Conservation (phyloP, 345 rosid genomes). For the Gossypium herbaceum region DNA sequence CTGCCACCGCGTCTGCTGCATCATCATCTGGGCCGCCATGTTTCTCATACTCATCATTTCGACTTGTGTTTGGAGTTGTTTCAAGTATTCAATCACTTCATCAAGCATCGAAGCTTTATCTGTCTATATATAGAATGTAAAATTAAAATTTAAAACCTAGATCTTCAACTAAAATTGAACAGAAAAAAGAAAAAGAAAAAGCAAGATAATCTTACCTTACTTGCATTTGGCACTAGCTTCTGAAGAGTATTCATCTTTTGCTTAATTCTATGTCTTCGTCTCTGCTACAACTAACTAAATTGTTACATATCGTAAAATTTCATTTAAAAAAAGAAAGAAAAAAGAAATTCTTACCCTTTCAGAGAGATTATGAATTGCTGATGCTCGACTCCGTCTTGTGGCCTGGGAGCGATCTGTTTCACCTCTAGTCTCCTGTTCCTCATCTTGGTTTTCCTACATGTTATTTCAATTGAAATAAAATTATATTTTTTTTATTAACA, state of each 20-base stretch:
- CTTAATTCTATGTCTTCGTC: constrained; percentile 89
- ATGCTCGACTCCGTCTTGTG: constrained; percentile 82
- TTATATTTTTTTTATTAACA: no score
- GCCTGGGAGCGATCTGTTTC: constrained; percentile 35
- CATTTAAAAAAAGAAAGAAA: no score
- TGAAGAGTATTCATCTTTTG: constrained; percentile 90
- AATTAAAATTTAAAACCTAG: constrained; percentile 2
- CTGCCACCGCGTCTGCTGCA: constrained; percentile 81
- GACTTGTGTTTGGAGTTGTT: constrained; percentile 81
- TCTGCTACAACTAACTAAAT: constrained; percentile 40
- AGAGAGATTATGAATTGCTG: constrained; percentile 89
- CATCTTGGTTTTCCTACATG: constrained; percentile 27
- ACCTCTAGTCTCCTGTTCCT: constrained; percentile 28
- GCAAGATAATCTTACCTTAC: constrained; percentile 58
- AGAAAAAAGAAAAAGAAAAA: neutral
- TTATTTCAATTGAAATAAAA: neutral
- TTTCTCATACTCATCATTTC: constrained; percentile 64
- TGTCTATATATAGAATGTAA: constrained; percentile 37
- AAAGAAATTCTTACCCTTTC: constrained; percentile 50
- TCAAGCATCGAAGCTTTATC: constrained; percentile 96
- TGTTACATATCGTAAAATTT: no score
- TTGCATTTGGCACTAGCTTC: constrained; percentile 90
- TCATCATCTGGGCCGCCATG: constrained; percentile 62
- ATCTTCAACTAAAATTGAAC: neutral
- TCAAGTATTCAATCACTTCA: constrained; percentile 90